These are phyloP conservation scores for Elsinoe arachidis DNA, from an alignment of 2,329 filamentous ascomycete species.

Conservation along the genomic window DNA sequence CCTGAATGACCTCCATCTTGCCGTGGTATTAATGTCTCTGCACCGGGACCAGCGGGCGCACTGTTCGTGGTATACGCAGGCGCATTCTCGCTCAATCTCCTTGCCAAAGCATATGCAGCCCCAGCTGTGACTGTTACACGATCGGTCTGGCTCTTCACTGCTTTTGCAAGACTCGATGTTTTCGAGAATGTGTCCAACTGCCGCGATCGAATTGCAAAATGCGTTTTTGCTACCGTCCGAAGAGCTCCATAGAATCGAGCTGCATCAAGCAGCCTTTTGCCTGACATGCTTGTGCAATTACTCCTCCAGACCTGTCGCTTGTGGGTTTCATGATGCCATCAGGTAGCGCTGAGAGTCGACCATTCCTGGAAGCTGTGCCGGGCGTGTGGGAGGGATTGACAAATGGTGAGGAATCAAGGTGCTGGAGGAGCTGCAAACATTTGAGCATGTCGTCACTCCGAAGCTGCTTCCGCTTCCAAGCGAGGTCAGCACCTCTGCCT, in stretches of 20 bases:
- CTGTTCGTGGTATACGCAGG: slow-evolving; percentile 26
- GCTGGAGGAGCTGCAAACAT: neutral
- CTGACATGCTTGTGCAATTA: slow-evolving; percentile 34
- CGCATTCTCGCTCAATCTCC: slow-evolving; percentile 46
- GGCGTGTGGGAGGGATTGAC: too few species aligned
- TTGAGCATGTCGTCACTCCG: slow-evolving; percentile 6
- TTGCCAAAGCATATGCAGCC: slow-evolving; percentile 51
- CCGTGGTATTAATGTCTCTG: slow-evolving; percentile 20
- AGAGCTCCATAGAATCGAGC: slow-evolving; percentile 43
- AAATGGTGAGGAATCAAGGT: too few species aligned
- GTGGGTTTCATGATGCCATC: neutral
- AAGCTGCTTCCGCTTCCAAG: neutral
- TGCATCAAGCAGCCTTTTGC: slow-evolving; percentile 43
- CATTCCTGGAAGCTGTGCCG: too few species aligned
- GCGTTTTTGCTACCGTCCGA: slow-evolving; percentile 41
- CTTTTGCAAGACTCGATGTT: slow-evolving; percentile 57
- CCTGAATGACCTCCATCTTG: slow-evolving; percentile 20
- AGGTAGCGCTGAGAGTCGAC: neutral
- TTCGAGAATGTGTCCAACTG: slow-evolving; percentile 56
- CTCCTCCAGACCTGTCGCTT: neutral
- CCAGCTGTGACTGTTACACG: slow-evolving; percentile 52
- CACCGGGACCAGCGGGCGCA: slow-evolving; percentile 18
- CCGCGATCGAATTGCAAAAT: slow-evolving; percentile 49
- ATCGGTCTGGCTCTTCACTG: slow-evolving; percentile 53
- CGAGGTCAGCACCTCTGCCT: neutral